A percentile compares a stretch with the other conserved stretches of the same genome.
Conservation (phyloP, 2,329 filamentous ascomycete species). For the Ustulina deusta region DNA sequence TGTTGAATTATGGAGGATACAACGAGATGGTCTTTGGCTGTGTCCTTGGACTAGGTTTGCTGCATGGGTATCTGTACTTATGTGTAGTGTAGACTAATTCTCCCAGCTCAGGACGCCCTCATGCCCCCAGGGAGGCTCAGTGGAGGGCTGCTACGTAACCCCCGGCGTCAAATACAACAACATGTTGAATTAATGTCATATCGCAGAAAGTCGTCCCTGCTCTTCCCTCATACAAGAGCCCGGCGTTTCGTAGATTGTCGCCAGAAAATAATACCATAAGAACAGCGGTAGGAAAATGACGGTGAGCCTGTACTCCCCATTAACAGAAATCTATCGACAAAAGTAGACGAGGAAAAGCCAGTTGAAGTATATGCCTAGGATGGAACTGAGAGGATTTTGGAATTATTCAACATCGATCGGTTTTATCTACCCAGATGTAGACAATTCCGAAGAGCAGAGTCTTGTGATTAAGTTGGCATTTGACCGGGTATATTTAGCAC, state of each 20-base stretch:
- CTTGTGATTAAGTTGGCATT: not conserved
- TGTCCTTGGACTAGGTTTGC: too few relatives aligned
- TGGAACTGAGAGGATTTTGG: not conserved
- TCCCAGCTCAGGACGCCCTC: too few relatives aligned
- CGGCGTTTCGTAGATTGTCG: not conserved
- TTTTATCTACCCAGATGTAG: not conserved
- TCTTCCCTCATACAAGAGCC: not conserved
- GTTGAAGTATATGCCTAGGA: not conserved
- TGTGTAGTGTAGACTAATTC: too few relatives aligned
- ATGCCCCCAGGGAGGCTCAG: too few relatives aligned
- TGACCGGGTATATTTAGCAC: slow-evolving; percentile 4
- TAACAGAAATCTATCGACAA: not conserved
- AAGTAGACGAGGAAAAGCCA: not conserved
- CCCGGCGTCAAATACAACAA: too few relatives aligned
- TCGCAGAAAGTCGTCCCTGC: not conserved
- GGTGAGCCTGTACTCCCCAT: not conserved
- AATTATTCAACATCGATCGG: not conserved
- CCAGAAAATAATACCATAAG: not conserved
- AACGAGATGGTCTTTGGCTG: too few relatives aligned
- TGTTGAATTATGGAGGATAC: too few relatives aligned
- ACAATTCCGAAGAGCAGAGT: not conserved
- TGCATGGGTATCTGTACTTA: too few relatives aligned
- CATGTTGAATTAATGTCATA: too few relatives aligned
- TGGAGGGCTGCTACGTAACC: too few relatives aligned
- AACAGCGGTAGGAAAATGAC: not conserved